These are phyloP conservation scores for Hippophae gyantsensis DNA, from an alignment of 306 rosid species.

Conservation along the genomic window DNA sequence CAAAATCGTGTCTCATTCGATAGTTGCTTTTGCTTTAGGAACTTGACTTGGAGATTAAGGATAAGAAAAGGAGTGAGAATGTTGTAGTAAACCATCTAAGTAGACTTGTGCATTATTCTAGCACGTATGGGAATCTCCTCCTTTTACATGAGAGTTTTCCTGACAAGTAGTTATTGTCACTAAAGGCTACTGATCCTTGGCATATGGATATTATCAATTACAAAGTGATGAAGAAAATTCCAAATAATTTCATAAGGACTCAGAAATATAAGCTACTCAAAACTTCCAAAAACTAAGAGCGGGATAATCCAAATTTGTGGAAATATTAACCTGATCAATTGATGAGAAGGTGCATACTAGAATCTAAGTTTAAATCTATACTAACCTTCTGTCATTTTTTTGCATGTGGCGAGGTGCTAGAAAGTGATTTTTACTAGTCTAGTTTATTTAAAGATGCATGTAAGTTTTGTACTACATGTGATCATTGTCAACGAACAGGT, in stretches of 20 bases:
- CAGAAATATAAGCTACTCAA: background rate
- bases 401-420: no score
- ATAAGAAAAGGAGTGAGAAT: background rate
- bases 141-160: background rate
- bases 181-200: background rate
- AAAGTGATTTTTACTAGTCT: no score
- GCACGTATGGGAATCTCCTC: no score
- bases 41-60: no score
- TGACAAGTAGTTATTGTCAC: background rate
- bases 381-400: no score
- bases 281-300: background rate
- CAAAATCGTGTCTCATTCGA: no score
- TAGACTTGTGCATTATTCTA: background rate
- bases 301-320: conserved; percentile 6
- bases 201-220: background rate
- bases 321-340: background rate
- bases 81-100: background rate
- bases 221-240: background rate
- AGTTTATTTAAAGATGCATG: no score
- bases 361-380: no score
- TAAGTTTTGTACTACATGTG: no score
- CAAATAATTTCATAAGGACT: background rate
- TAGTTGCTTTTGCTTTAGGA: no score
- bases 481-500: no score
- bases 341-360: background rate